Evolutionary conservation across 2,329 filamentous ascomycete genomes (phyloP).

Genomic region (Fusarium circinatum): DNA sequence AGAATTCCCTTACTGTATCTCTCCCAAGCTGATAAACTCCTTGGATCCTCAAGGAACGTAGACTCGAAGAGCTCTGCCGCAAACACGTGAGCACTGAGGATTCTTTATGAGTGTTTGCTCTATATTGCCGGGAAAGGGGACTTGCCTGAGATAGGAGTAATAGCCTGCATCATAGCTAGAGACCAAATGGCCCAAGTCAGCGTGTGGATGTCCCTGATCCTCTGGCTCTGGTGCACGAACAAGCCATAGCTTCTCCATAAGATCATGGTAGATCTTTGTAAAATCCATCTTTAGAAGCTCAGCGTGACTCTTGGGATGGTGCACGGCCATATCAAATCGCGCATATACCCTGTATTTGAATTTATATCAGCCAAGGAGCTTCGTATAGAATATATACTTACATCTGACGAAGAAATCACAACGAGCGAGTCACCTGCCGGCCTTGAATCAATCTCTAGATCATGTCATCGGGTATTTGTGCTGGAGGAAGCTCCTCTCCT

Average conservation of each 20-base stretch:
- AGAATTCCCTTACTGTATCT: not conserved
- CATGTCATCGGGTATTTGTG: not conserved
- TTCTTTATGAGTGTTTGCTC: not conserved
- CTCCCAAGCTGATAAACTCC: not conserved
- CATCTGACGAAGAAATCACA: not conserved
- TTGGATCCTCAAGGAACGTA: not conserved
- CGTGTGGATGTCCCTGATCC: not conserved
- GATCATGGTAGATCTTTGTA: not conserved
- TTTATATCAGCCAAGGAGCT: not conserved
- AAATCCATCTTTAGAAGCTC: not conserved
- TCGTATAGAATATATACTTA: not conserved
- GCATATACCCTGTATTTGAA: not conserved
- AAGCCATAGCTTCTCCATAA: not conserved
- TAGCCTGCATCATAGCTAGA: not conserved
- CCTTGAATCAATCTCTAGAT: not conserved
- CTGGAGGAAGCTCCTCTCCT: not conserved
- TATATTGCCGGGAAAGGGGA: not conserved
- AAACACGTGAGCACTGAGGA: not conserved
- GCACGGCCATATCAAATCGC: not conserved
- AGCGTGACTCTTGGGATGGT: not conserved
- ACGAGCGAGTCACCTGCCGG: not conserved
- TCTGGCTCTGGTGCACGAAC: not conserved
- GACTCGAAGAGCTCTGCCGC: not conserved
- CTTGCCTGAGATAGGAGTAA: not conserved
- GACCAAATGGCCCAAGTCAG: not conserved